These are phyloP conservation scores for Ceratorhiza oryzae-sativae DNA, from an alignment of 1,284 basidiomycete species.

Conservation along the genomic window DNA sequence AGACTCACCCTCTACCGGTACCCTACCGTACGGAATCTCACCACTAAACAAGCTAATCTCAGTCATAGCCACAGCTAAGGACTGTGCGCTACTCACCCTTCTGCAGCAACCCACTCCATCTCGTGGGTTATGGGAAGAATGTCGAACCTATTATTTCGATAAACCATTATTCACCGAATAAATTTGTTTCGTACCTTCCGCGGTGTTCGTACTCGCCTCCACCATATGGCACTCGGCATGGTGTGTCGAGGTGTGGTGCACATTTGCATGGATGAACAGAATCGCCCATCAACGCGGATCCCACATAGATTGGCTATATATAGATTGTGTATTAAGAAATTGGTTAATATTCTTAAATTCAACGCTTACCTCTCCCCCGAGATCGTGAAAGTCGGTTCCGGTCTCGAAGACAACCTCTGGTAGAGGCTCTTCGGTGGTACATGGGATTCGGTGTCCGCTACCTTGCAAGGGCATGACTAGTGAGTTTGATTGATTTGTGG, in stretches of 20 bases:
- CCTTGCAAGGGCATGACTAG: slow-evolving; percentile 8
- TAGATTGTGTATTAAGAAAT: background rate
- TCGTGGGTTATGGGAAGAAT: slow-evolving; percentile 33
- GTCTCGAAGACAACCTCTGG: slow-evolving; percentile 24
- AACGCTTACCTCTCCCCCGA: slow-evolving; percentile 15
- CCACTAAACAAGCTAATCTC: background rate
- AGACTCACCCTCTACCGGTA: slow-evolving; percentile 22
- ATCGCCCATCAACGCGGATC: slow-evolving; percentile 68
- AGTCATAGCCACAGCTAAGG: too few species aligned
- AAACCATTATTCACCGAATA: background rate
- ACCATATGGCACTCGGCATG: slow-evolving; percentile 67
- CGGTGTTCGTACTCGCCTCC: slow-evolving; percentile 64
- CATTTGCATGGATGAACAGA: slow-evolving; percentile 84
- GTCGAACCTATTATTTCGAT: slow-evolving; percentile 19
- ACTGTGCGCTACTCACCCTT: background rate
- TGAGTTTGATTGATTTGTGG: background rate
- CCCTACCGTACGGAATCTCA: slow-evolving; percentile 13
- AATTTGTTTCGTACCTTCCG: slow-evolving; percentile 63
- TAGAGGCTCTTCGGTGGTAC: slow-evolving; percentile 5
- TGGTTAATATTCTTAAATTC: background rate
- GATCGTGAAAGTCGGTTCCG: slow-evolving; percentile 15
- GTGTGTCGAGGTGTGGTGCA: slow-evolving; percentile 60
- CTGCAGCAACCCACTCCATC: slow-evolving; percentile 32
- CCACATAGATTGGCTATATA: slow-evolving; percentile 65
- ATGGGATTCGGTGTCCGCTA: slow-evolving; percentile 32